These are phyloP conservation scores for Pleurozium schreberi DNA, from an alignment of 225 moss, liverwort and hornwort species.

Conservation along the genomic window DNA sequence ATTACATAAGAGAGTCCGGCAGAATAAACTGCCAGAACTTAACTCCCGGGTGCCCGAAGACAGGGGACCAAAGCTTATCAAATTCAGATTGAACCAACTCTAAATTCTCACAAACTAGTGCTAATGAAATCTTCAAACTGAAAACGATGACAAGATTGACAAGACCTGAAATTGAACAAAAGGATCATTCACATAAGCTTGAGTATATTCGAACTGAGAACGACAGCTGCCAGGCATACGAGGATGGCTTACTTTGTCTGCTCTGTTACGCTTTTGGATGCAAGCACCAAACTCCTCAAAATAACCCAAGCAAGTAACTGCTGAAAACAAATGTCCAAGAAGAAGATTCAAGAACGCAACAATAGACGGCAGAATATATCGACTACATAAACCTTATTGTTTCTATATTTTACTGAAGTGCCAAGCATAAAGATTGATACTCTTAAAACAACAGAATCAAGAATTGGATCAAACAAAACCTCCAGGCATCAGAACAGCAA, in stretches of 20 bases:
- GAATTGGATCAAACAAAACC: neutral
- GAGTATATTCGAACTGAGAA: too few species aligned
- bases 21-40: too few species aligned
- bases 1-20: too few species aligned
- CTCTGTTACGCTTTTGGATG: neutral
- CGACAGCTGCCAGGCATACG: too few species aligned
- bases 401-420: neutral
- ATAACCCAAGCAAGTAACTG: neutral
- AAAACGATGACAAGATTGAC: neutral
- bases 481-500: too few species aligned
- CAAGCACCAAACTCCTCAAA: neutral
- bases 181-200: neutral
- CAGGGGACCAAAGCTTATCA: too few species aligned
- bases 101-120: too few species aligned
- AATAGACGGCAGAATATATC: neutral
- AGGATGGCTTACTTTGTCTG: too few species aligned
- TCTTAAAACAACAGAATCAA: neutral
- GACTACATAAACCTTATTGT: neutral
- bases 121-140: neutral
- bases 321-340: neutral
- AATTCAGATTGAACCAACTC: too few species aligned
- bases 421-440: neutral
- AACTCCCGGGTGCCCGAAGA: too few species aligned
- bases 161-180: neutral
- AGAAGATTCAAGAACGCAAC: neutral